Evolutionary conservation across 371 early-diverging fungal genomes (phyloP).

Genomic region (Lichtheimia ornata): DNA sequence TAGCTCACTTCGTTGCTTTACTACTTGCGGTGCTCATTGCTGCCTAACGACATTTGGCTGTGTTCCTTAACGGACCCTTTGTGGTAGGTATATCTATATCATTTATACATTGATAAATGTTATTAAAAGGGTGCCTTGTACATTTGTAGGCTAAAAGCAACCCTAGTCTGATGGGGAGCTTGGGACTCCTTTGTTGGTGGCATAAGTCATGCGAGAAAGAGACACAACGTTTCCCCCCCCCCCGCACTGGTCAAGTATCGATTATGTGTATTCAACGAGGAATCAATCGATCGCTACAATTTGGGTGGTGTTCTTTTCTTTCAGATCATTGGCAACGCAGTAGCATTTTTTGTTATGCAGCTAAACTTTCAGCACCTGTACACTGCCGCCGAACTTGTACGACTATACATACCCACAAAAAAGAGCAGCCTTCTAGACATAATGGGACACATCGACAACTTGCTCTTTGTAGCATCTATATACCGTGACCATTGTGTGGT

Average conservation of each 20-base stretch:
- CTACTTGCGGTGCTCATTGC: too few relatives aligned
- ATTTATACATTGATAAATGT: too few relatives aligned
- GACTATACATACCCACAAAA: slow-evolving; percentile 15
- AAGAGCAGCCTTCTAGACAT: slow-evolving; percentile 17
- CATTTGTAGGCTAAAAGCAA: too few relatives aligned
- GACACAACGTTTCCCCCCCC: too few relatives aligned
- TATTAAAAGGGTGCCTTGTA: too few relatives aligned
- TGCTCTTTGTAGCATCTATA: slow-evolving; percentile 15
- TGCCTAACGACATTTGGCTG: too few relatives aligned
- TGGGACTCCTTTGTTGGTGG: too few relatives aligned
- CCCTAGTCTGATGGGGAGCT: too few relatives aligned
- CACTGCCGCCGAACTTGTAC: slow-evolving; percentile 20
- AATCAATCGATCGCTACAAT: slow-evolving; percentile 21
- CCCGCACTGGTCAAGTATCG: slow-evolving; percentile 2
- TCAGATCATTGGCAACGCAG: slow-evolving; percentile 18
- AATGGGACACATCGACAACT: slow-evolving; percentile 17
- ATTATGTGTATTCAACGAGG: slow-evolving; percentile 15
- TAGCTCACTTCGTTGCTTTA: too few relatives aligned
- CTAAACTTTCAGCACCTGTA: slow-evolving; percentile 16
- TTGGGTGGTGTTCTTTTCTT: slow-evolving; percentile 16
- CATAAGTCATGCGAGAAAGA: too few relatives aligned
- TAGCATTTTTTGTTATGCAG: slow-evolving; percentile 19
- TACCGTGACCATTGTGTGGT: slow-evolving; percentile 17
- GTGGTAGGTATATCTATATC: too few relatives aligned
- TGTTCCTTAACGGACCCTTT: too few relatives aligned